Conservation (phyloP, 495 filamentous ascomycete genomes). For the Tuber umbilicatum region DNA sequence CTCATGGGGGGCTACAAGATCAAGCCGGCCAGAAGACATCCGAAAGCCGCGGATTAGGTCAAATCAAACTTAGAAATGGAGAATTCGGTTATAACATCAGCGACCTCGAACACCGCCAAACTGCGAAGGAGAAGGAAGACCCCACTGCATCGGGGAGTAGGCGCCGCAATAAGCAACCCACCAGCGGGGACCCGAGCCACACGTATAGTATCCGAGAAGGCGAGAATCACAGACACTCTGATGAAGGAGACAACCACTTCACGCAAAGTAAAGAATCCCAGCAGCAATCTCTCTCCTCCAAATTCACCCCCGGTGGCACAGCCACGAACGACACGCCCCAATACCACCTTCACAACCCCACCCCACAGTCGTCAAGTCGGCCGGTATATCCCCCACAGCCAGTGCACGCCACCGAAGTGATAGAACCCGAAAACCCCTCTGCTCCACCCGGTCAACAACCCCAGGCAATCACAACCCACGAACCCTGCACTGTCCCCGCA, state of each 20-base stretch:
- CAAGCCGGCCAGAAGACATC: not conserved
- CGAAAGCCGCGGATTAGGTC: constrained; percentile 6
- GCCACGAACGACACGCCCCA: constrained; percentile 11
- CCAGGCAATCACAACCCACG: not conserved
- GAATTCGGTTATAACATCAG: constrained; percentile 22
- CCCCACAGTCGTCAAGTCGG: not conserved
- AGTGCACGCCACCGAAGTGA: not conserved
- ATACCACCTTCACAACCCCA: constrained; percentile 9
- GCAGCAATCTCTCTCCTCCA: not conserved
- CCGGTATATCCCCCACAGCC: not conserved
- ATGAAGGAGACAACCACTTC: not conserved
- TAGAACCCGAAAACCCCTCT: not conserved
- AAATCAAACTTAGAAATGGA: not conserved
- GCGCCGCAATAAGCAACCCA: not conserved
- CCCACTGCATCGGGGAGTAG: not conserved
- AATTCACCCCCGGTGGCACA: not conserved
- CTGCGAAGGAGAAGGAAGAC: not conserved
- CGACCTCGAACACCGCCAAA: not conserved
- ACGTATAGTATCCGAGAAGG: not conserved
- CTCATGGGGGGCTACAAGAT: not conserved
- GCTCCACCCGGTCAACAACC: not conserved
- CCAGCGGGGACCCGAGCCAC: not conserved
- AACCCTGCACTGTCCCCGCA: not conserved
- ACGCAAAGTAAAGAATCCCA: not conserved
- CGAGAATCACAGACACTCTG: not conserved